Percentiles rank a stretch among this genome's conserved stretches.
phyloP scores from a whole-genome alignment of 176 grass and related monocot genomes.

The Chloris gayana region DNA sequence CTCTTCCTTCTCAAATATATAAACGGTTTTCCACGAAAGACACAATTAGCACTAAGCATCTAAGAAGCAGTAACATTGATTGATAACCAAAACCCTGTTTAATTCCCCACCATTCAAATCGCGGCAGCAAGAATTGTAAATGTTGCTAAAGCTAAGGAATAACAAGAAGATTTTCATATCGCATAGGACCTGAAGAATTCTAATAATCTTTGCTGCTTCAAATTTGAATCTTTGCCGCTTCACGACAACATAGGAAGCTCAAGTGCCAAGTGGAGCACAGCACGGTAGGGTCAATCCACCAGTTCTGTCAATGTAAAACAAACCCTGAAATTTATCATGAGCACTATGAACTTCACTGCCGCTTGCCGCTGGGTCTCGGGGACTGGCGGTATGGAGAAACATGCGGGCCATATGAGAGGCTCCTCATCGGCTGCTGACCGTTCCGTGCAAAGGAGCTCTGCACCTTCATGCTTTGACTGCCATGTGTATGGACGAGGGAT shows the following conservation, averaged over 20 bases:
- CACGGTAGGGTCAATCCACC: neutral
- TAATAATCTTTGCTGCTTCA: neutral
- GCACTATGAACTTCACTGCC: slow-evolving; percentile 25
- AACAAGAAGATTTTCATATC: neutral
- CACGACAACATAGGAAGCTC: neutral
- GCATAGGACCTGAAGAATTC: slow-evolving; percentile 6
- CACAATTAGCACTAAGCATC: slow-evolving; percentile 4
- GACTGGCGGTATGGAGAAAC: slow-evolving; percentile 82
- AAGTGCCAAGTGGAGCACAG: neutral
- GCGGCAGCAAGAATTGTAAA: slow-evolving; percentile 33
- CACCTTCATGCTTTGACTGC: slow-evolving; percentile 70
- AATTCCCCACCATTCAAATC: slow-evolving; percentile 17
- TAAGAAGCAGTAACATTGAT: slow-evolving; percentile 37
- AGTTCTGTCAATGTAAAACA: neutral
- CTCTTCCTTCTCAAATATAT: neutral
- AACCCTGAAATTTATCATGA: neutral
- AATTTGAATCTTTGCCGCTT: neutral
- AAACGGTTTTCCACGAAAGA: slow-evolving; percentile 4
- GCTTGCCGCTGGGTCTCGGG: slow-evolving; percentile 68
- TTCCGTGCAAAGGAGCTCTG: slow-evolving; percentile 66
- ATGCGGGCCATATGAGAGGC: slow-evolving; percentile 75
- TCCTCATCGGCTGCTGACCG: slow-evolving; percentile 76
- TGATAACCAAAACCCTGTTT: slow-evolving; percentile 35
- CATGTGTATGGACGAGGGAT: slow-evolving; percentile 45
- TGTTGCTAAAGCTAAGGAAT: slow-evolving; percentile 31